Conservation (phyloP, 2,329 filamentous ascomycete species). For the Paecilomyces sp. region DNA sequence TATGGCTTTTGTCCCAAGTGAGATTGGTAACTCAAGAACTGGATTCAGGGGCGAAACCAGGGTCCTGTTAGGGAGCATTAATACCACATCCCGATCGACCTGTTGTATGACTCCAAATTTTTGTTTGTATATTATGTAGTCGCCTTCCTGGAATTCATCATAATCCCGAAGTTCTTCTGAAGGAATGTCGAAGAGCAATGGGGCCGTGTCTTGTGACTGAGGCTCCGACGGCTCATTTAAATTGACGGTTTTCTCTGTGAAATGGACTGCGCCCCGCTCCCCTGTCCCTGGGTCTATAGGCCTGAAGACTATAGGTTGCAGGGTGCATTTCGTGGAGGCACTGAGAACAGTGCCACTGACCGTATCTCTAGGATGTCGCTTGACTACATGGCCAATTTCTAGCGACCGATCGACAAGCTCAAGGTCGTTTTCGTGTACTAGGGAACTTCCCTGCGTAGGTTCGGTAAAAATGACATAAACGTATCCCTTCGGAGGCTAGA, state of each 20-base stretch:
- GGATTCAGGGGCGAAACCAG: conserved; percentile 47
- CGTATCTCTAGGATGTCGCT: conserved; percentile 39
- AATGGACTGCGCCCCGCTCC: conserved; percentile 14
- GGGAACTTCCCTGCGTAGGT: conserved; percentile 32
- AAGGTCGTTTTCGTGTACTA: conserved; percentile 38
- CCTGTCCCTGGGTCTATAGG: conserved; percentile 13
- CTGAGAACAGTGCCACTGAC: conserved; percentile 51
- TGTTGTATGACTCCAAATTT: conserved; percentile 51
- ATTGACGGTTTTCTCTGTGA: conserved; percentile 10
- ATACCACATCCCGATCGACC: conserved; percentile 42
- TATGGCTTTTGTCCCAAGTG: conserved; percentile 13
- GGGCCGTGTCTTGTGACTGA: conserved; percentile 2
- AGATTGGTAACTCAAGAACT: conserved; percentile 34
- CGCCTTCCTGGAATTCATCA: conserved; percentile 42
- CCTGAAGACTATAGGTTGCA: conserved; percentile 24
- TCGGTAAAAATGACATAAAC: conserved; percentile 40
- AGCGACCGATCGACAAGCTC: conserved; percentile 48
- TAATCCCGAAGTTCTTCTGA: conserved; percentile 39
- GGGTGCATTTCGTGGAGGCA: conserved; percentile 39
- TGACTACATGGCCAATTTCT: conserved; percentile 50
- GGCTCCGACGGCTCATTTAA: conserved; percentile 12
- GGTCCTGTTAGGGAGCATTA: conserved; percentile 46
- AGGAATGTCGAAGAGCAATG: conserved; percentile 33
- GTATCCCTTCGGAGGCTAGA: conserved; percentile 42
- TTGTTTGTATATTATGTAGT: conserved; percentile 47